Conservation (phyloP, 352 stramenopile genomes). For the Pythium dissotocum region DNA sequence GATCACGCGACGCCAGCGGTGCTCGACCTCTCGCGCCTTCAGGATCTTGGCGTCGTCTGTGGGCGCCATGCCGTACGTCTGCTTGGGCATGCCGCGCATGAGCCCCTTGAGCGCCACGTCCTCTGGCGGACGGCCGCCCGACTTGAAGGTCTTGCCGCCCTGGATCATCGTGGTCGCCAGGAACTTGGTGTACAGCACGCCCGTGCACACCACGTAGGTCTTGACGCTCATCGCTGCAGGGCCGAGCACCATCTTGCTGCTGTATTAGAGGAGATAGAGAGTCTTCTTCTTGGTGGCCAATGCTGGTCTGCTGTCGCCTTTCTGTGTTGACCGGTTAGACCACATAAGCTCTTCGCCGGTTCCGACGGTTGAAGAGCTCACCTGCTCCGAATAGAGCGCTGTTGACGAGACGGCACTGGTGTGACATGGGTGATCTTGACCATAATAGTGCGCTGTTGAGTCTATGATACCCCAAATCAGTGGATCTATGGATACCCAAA, state of each 20-base stretch:
- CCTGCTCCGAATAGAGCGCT: not conserved
- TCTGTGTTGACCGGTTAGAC: not conserved
- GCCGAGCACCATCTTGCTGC: not conserved
- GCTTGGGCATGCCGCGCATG: slow-evolving; percentile 17
- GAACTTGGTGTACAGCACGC: slow-evolving; percentile 16
- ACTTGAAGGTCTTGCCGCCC: slow-evolving; percentile 34
- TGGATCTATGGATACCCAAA: no score
- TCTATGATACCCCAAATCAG: no score
- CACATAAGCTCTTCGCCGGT: not conserved
- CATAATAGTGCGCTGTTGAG: no score
- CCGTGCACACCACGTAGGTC: slow-evolving; percentile 6
- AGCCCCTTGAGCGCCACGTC: slow-evolving; percentile 20
- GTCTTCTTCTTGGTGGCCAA: no score
- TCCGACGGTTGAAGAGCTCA: not conserved
- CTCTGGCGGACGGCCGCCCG: slow-evolving; percentile 34
- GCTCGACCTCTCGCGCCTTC: slow-evolving; percentile 28
- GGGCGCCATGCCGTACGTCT: slow-evolving; percentile 36
- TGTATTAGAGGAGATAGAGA: no score
- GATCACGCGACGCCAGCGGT: slow-evolving; percentile 40
- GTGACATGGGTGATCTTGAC: not conserved
- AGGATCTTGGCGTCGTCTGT: slow-evolving; percentile 20
- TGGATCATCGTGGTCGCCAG: slow-evolving; percentile 26
- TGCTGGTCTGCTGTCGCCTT: no score
- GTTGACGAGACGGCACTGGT: not conserved
- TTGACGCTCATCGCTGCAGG: not conserved